Conservation (phyloP, 352 stramenopile species). For the Globisporangium perplexum region DNA sequence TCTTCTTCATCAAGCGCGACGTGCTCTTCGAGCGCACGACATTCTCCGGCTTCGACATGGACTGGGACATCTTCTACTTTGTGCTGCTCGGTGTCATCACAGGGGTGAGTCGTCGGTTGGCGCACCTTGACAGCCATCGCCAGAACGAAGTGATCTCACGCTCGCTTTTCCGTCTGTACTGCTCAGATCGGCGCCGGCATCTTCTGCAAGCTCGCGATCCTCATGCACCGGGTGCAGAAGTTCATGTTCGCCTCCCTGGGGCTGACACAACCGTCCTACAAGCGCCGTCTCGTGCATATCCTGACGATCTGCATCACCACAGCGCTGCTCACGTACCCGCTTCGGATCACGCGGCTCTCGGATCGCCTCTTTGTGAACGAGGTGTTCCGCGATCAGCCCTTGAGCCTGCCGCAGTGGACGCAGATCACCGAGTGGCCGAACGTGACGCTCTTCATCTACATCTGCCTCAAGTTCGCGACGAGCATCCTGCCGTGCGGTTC, state of each 20-base stretch:
- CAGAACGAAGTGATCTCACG: background rate
- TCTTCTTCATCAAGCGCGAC: conserved; percentile 67
- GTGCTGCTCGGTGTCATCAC: conserved; percentile 58
- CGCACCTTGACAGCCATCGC: background rate
- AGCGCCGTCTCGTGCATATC: conserved; percentile 53
- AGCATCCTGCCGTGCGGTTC: conserved; percentile 68
- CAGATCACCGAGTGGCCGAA: conserved; percentile 52
- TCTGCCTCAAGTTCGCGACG: conserved; percentile 62
- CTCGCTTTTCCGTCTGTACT: background rate
- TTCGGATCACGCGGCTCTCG: conserved; percentile 67
- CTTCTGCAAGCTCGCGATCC: conserved; percentile 51
- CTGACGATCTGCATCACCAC: conserved; percentile 56
- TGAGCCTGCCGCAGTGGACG: conserved; percentile 58
- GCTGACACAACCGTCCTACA: conserved; percentile 42
- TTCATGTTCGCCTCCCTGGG: conserved; percentile 49
- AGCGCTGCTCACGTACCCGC: conserved; percentile 53
- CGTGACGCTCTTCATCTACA: conserved; percentile 63
- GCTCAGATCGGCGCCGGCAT: conserved; percentile 52
- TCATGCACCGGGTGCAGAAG: conserved; percentile 39
- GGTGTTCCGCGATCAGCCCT: conserved; percentile 55
- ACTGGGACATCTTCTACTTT: conserved; percentile 73
- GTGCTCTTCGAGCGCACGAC: conserved; percentile 74
- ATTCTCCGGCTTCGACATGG: conserved; percentile 75
- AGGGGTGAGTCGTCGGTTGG: conserved; percentile 41
- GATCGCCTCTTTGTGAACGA: conserved; percentile 73